phyloP scores from a whole-genome alignment of 2,329 filamentous ascomycete species.

The Cercospora beticola region DNA sequence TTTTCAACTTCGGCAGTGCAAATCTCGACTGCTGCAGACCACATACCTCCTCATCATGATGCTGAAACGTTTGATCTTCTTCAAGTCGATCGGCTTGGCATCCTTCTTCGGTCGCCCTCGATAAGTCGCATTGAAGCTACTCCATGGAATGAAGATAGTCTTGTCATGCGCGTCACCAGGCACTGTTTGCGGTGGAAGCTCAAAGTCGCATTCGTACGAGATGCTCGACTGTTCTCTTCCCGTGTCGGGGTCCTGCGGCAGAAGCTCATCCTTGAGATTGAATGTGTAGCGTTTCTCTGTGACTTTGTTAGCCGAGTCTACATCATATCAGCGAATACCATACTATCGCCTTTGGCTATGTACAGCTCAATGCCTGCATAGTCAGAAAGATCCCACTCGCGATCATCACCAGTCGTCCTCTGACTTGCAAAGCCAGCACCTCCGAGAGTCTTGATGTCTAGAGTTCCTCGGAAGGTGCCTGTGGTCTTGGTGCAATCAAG shows the following conservation, averaged over 20 bases:
- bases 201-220: conserved; percentile 73
- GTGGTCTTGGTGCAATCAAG: conserved; percentile 42
- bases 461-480: conserved; percentile 62
- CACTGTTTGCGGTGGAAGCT: conserved; percentile 34
- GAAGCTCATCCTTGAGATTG: conserved; percentile 68
- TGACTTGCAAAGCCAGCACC: conserved; percentile 83
- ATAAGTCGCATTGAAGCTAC: conserved; percentile 68
- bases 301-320: neutral
- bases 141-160: conserved; percentile 61
- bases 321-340: neutral
- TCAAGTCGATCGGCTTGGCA: conserved; percentile 58
- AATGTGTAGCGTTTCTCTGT: conserved; percentile 67
- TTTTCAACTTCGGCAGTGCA: neutral
- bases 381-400: conserved; percentile 62
- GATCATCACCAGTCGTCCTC: conserved; percentile 59
- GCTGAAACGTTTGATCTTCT: conserved; percentile 64
- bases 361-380: conserved; percentile 47
- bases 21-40: neutral
- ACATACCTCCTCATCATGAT: conserved; percentile 77
- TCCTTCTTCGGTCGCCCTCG: conserved; percentile 65
- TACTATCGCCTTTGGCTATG: conserved; percentile 25
- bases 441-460: conserved; percentile 73
- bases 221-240: conserved; percentile 70
- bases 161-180: conserved; percentile 29
- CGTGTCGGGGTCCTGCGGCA: conserved; percentile 56